Conservation (phyloP, 441 rosid species). For the Theobroma grandiflorum region DNA sequence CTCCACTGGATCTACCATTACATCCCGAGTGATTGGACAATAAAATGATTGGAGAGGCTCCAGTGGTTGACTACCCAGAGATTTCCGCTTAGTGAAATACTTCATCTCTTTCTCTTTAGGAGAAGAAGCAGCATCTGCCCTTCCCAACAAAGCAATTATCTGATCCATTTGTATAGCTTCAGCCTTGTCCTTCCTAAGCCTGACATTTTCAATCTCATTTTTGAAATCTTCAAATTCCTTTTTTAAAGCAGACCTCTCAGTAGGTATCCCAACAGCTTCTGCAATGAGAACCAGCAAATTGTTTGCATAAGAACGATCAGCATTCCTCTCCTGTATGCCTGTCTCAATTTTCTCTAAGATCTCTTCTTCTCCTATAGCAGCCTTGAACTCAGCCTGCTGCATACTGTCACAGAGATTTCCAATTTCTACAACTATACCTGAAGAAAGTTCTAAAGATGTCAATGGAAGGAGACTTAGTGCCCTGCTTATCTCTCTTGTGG, state of each 20-base stretch:
- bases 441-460: constrained; percentile 59
- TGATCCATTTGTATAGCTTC: constrained; percentile 82
- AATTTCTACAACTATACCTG: constrained; percentile 49
- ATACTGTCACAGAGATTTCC: constrained; percentile 46
- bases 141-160: constrained; percentile 69
- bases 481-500: constrained; percentile 54
- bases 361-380: constrained; percentile 65
- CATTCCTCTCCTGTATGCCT: constrained; percentile 67
- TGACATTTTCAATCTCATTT: constrained; percentile 62
- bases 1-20: constrained; percentile 77
- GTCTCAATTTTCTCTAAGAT: constrained; percentile 66
- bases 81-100: constrained; percentile 61
- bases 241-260: constrained; percentile 53
- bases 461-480: constrained; percentile 64
- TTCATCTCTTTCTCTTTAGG: constrained; percentile 56
- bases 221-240: constrained; percentile 69
- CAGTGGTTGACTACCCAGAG: constrained; percentile 66
- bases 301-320: constrained; percentile 65
- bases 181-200: constrained; percentile 64
- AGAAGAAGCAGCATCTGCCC: constrained; percentile 73
- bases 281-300: constrained; percentile 59
- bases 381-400: constrained; percentile 67
- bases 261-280: constrained; percentile 64
- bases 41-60: constrained; percentile 72
- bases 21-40: constrained; percentile 72